Conservation (phyloP, 768 basidiomycete genomes). For the Phlegmacium glaucopus region DNA sequence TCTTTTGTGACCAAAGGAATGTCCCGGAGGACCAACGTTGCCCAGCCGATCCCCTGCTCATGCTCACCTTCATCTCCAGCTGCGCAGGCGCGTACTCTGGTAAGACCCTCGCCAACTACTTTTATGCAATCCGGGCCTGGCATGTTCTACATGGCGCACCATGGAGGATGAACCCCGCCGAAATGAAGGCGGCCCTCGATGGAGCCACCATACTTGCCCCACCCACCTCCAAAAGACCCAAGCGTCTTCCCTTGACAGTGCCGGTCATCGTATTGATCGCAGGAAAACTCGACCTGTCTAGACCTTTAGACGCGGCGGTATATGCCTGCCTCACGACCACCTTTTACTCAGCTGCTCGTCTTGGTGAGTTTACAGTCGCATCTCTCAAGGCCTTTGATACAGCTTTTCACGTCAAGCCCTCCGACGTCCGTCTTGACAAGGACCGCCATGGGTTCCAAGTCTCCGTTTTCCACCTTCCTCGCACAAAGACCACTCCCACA, state of each 20-base stretch:
- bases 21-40: constrained; percentile 22
- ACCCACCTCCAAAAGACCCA: constrained; percentile 2
- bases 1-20: background rate
- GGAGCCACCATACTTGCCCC: constrained; percentile 5
- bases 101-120: constrained; percentile 24
- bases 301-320: constrained; percentile 15
- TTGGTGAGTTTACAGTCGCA: too few relatives aligned
- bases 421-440: background rate
- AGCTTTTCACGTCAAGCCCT: constrained; percentile 2
- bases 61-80: constrained; percentile 16
- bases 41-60: constrained; percentile 16
- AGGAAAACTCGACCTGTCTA: constrained; percentile 5
- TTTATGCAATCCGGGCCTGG: constrained; percentile 29
- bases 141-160: too few relatives aligned
- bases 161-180: too few relatives aligned
- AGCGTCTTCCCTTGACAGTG: constrained; percentile 3
- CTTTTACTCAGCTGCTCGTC: constrained; percentile 13
- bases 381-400: constrained; percentile 13
- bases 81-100: constrained; percentile 25
- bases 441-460: constrained; percentile 9
- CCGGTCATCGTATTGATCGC: background rate
- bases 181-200: too few relatives aligned
- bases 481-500: background rate
- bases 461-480: constrained; percentile 17
- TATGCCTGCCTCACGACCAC: constrained; percentile 17